Conservation (phyloP, 2,329 filamentous ascomycete genomes). For the Aspergillus fumigatus region DNA sequence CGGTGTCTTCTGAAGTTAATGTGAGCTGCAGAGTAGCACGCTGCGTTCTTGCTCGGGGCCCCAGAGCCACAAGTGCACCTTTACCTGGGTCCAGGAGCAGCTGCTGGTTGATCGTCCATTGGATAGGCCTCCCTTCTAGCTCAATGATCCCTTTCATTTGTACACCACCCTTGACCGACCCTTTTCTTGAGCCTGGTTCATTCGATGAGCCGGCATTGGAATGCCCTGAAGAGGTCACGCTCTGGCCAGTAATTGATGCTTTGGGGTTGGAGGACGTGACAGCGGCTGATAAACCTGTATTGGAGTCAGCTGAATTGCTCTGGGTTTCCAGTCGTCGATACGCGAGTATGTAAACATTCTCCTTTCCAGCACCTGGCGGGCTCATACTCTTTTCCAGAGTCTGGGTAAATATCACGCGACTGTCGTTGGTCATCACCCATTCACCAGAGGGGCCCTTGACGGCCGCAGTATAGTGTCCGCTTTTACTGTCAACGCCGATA, state of each 20-base stretch:
- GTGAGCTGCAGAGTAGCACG: slow-evolving; percentile 7
- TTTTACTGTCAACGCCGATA: neutral
- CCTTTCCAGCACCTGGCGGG: neutral
- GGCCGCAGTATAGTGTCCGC: slow-evolving; percentile 21
- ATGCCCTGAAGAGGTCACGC: neutral
- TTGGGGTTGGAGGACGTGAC: neutral
- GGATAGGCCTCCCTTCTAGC: slow-evolving; percentile 4
- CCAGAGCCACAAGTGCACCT: slow-evolving; percentile 7
- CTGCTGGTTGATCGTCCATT: slow-evolving; percentile 8
- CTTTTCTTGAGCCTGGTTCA: neutral
- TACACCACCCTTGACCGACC: neutral
- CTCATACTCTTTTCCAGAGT: neutral
- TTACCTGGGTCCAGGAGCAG: slow-evolving; percentile 1
- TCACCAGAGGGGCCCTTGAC: slow-evolving; percentile 14
- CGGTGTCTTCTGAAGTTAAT: slow-evolving; percentile 6
- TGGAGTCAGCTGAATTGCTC: neutral
- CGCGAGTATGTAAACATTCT: slow-evolving; percentile 14
- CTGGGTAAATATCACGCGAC: neutral
- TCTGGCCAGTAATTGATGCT: neutral
- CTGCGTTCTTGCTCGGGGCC: slow-evolving; percentile 6
- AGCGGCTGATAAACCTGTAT: neutral
- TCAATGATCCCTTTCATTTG: slow-evolving; percentile 6
- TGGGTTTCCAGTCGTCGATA: slow-evolving; percentile 18
- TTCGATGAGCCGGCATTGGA: too few species aligned
- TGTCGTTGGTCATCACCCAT: slow-evolving; percentile 18